A percentile compares a stretch with the other conserved stretches of the same genome.
Evolutionary conservation across 1,284 basidiomycete genomes (phyloP).

Genomic region (Moesziomyces parantarcticus): DNA sequence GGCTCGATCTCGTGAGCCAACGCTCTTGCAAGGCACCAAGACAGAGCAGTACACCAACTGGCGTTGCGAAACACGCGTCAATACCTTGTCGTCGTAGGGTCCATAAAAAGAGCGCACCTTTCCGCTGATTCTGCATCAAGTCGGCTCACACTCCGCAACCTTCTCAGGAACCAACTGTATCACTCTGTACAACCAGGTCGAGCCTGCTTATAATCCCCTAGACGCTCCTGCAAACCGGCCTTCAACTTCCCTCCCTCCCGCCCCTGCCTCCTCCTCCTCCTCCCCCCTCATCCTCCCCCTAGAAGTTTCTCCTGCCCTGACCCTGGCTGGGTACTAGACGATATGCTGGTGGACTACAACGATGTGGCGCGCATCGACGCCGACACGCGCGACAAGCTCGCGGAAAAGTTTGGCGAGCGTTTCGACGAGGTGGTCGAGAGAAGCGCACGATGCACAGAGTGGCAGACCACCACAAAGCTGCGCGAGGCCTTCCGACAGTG

Average conservation of each 20-base stretch:
- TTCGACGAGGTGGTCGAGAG: slow-evolving; percentile 67
- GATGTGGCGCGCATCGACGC: slow-evolving; percentile 49
- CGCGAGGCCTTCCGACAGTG: slow-evolving; percentile 68
- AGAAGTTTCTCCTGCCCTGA: neutral
- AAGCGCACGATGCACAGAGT: slow-evolving; percentile 63
- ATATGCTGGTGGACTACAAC: slow-evolving; percentile 35
- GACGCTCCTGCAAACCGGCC: neutral
- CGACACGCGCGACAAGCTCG: slow-evolving; percentile 41
- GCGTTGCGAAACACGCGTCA: neutral
- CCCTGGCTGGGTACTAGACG: neutral
- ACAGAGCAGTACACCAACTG: too few species aligned
- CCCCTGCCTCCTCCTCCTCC: slow-evolving; percentile 1
- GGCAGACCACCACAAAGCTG: slow-evolving; percentile 69
- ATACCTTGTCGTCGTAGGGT: neutral
- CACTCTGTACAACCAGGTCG: too few species aligned
- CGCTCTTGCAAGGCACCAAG: too few species aligned
- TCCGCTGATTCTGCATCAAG: too few species aligned
- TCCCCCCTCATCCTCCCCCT: slow-evolving; percentile 1
- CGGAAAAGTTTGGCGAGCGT: slow-evolving; percentile 50
- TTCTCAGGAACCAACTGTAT: too few species aligned
- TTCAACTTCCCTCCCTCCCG: neutral
- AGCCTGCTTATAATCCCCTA: neutral
- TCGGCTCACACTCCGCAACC: too few species aligned
- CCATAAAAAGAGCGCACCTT: neutral
- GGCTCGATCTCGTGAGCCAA: neutral